A percentile compares a stretch with the other conserved stretches of the same genome.
phyloP scores from a whole-genome alignment of 257 asterid species.

The Petrea volubilis region DNA sequence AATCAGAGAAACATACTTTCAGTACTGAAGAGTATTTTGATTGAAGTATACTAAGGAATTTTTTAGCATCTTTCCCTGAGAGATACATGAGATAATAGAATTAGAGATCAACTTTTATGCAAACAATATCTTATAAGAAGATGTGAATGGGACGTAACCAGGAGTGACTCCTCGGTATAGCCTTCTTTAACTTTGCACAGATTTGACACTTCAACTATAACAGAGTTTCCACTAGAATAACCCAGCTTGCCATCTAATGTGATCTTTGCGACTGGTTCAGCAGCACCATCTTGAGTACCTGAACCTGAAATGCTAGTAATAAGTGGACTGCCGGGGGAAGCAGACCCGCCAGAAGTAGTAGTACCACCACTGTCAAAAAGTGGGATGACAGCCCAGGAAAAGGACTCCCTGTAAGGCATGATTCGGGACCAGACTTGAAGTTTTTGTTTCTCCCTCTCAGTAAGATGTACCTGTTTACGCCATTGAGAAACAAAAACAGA shows the following conservation, averaged over 20 bases:
- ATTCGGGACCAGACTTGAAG: conserved; percentile 98
- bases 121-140: background rate
- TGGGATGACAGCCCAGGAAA: conserved; percentile 97
- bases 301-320: conserved; percentile 72
- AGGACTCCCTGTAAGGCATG: conserved; percentile 95
- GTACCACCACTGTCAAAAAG: conserved; percentile 84
- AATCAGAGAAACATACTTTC: background rate
- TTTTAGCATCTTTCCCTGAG: background rate
- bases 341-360: conserved; percentile 81
- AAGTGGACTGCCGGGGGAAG: conserved; percentile 97
- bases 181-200: conserved; percentile 98
- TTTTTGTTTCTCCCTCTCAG: conserved; percentile 97
- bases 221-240: conserved; percentile 82
- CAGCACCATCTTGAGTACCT: conserved; percentile 71
- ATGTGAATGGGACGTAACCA: conserved; percentile 48
- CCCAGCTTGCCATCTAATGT: conserved; percentile 90
- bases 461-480: conserved; percentile 70
- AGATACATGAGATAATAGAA: background rate
- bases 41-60: conserved; percentile 4
- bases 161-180: conserved; percentile 95
- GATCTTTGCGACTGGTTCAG: conserved; percentile 77
- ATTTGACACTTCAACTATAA: conserved; percentile 95
- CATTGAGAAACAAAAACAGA: conserved; percentile 14
- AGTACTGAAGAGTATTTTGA: conserved; percentile 6
- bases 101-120: conserved; percentile 7